Evolutionary conservation across 208 protist genomes (phyloP).

Genomic region (Crithidia fasciculata): DNA sequence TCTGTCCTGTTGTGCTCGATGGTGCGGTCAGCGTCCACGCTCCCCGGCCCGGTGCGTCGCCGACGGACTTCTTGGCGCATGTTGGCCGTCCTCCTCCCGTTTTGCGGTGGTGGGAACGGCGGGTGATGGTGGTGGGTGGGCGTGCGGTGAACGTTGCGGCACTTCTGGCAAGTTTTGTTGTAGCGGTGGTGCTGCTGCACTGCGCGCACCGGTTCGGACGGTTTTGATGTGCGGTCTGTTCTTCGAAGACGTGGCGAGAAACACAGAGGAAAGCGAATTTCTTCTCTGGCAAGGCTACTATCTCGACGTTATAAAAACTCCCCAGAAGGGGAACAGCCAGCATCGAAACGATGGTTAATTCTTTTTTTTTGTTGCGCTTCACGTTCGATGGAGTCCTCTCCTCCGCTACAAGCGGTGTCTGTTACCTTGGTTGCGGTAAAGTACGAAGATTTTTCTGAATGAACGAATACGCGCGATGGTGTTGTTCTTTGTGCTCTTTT

Average conservation of each 20-base stretch:
- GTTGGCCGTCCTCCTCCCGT: no score
- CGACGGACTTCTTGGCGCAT: neutral
- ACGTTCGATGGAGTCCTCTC: no score
- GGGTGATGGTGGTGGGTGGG: neutral
- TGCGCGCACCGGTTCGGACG: neutral
- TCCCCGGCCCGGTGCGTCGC: conserved; percentile 5
- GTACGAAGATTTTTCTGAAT: no score
- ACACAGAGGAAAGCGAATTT: neutral
- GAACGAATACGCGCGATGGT: no score
- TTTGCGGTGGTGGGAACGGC: conserved; percentile 10
- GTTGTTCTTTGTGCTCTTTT: no score
- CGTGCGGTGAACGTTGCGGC: neutral
- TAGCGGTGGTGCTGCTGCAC: neutral
- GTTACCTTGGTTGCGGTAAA: no score
- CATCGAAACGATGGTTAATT: neutral
- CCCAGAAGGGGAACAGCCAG: no score
- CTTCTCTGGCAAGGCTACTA: neutral
- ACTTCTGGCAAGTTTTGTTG: neutral
- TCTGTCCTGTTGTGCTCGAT: neutral
- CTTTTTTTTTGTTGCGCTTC: neutral
- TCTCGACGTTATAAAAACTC: no score
- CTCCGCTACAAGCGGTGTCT: no score
- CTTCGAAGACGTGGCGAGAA: neutral
- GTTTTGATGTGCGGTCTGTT: neutral
- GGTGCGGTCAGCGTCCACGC: conserved; percentile 1